Conservation (phyloP, 2,329 filamentous ascomycete genomes). For the Stachybotrys elegans region DNA sequence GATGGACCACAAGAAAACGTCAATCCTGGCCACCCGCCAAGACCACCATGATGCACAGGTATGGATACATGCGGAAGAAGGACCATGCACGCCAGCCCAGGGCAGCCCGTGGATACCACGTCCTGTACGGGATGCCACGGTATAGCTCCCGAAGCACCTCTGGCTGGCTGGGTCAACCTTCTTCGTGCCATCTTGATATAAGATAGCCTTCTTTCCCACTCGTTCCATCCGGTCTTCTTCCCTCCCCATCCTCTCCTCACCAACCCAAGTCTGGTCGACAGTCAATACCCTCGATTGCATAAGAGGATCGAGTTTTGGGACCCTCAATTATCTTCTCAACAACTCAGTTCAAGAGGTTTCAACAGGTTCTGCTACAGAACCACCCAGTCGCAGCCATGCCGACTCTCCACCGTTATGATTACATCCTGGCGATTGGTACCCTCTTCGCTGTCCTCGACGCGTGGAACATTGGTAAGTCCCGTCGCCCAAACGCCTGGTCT, state of each 20-base stretch:
- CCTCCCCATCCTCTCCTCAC: neutral
- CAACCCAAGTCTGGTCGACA: neutral
- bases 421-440: conserved; percentile 59
- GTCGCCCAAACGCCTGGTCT: neutral
- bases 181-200: neutral
- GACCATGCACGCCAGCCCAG: too few species aligned
- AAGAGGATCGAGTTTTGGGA: neutral
- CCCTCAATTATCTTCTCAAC: neutral
- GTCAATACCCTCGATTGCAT: neutral
- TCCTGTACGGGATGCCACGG: too few species aligned
- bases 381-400: conserved; percentile 12
- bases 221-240: neutral
- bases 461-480: conserved; percentile 53
- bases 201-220: neutral
- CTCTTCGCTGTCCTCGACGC: conserved; percentile 61
- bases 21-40: too few species aligned
- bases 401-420: conserved; percentile 48
- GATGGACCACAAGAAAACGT: too few species aligned
- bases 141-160: too few species aligned
- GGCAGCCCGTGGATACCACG: too few species aligned
- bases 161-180: too few species aligned
- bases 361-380: too few species aligned
- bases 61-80: too few species aligned
- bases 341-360: too few species aligned
- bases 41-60: too few species aligned